Base-by-base conservation (phyloP, 345 rosid species). In the Ceriops zippeliana region DNA sequence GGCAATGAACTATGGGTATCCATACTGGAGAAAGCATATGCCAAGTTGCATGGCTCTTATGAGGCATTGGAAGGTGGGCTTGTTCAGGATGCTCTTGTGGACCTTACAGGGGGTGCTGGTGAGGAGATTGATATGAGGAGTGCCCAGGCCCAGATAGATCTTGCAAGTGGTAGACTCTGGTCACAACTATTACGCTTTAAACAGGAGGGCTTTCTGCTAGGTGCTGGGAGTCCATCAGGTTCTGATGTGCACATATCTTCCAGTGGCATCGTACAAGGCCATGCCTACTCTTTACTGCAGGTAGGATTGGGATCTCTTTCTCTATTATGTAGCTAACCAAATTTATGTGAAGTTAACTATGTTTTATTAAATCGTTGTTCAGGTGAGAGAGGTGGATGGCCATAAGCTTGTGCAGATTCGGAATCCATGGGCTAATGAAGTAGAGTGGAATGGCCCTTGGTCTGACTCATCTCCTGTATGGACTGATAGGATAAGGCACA, bases 381-480 rank as follows among this genome's bases (percentile, higher is more conserved):
- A 95, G 99, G 99, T 92, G 63, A 86, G 92, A 83, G 99, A 96
- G 81, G 99, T 92, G 53, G 99, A 96, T 78, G 89, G 99, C 67
- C 96, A 96, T 83, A 92, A 93, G 82, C 97, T 96, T 78, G 96
- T 96, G 77, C 99, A 96, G 75, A 84, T 96, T 73, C 92, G 98
- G 70, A 96, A 96, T 71, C 98, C 99, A 19, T 96, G 99, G 98
- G 99, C 99, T 72, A 96, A 84, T 83, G 99, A 96, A 79, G 99
- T 96, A 58, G 99, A 96, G 75, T 96, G 99, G 99, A 96, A 90
- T 81, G 99, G 99, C 66, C 97, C 95, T 38, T 96, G 99, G 99
- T 90, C 98, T 35, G 99, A 96, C 72, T 84, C 98, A 22, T 92
- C 99, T 26, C 82, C 88, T 42, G 97, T 92, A 64, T 96, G 99